Percentiles rank a stretch among this genome's conserved stretches.
phyloP scores from a whole-genome alignment of 1,139 yeast species.

The Suhomyces atakaporum region DNA sequence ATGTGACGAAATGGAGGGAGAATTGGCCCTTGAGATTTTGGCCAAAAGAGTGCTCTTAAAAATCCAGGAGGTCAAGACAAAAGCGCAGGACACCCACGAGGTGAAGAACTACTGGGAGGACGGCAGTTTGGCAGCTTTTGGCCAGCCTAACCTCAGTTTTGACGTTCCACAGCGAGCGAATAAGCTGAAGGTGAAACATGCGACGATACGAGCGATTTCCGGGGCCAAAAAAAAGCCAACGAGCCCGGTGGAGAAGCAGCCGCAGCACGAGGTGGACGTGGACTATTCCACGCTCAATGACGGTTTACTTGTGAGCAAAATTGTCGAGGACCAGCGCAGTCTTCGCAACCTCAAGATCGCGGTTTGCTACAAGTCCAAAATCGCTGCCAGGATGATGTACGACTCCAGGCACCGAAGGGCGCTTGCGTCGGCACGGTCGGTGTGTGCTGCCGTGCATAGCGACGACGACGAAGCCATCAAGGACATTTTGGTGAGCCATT shows the following conservation, averaged over 20 bases:
- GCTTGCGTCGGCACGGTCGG: conserved; percentile 8
- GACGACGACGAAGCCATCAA: conserved; percentile 14
- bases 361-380: conserved; percentile 16
- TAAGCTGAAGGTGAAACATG: conserved; percentile 8
- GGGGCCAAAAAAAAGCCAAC: conserved; percentile 2
- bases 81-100: neutral
- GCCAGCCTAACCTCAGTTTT: neutral
- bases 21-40: conserved; percentile 17
- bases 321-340: conserved; percentile 14
- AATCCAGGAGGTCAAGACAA: conserved; percentile 15
- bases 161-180: neutral
- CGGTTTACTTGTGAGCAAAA: conserved; percentile 10
- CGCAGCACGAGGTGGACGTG: conserved; percentile 12
- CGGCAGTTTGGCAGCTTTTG: conserved; percentile 1
- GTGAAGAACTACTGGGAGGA: conserved; percentile 8
- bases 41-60: conserved; percentile 19
- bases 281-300: conserved; percentile 13
- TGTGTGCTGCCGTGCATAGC: too few relatives aligned
- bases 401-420: conserved; percentile 12
- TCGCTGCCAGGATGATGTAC: conserved; percentile 15
- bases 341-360: conserved; percentile 16
- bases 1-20: conserved; percentile 19
- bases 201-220: conserved; percentile 4
- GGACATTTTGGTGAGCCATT: conserved; percentile 15
- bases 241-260: conserved; percentile 6